Evolutionary conservation across 495 filamentous ascomycete species (phyloP).

Genomic region (Penicillium herquei): DNA sequence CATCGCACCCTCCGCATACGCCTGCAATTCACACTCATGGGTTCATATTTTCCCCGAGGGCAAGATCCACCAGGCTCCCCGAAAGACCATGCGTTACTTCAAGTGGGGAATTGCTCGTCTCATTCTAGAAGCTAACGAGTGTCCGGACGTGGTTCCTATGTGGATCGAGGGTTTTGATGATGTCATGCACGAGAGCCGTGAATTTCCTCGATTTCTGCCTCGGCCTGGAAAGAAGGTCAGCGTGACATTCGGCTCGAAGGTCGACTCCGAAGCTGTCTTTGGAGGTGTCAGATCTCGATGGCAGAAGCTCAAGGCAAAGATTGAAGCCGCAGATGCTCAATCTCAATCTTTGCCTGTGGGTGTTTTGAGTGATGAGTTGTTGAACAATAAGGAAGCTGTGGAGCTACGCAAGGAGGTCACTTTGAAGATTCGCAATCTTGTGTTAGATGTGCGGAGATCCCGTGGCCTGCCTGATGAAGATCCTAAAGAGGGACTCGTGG

Average conservation of each 20-base stretch:
- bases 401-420: conserved; percentile 81
- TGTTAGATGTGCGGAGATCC: conserved; percentile 69
- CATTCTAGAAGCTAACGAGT: conserved; percentile 80
- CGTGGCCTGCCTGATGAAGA: conserved; percentile 80
- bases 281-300: conserved; percentile 68
- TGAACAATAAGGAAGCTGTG: conserved; percentile 69
- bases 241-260: conserved; percentile 66
- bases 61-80: conserved; percentile 81
- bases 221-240: conserved; percentile 66
- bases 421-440: conserved; percentile 69
- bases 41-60: conserved; percentile 96
- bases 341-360: conserved; percentile 48
- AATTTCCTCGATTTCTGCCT: conserved; percentile 79
- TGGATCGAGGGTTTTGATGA: conserved; percentile 86
- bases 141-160: conserved; percentile 86
- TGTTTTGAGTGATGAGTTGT: conserved; percentile 67
- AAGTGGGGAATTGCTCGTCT: conserved; percentile 92
- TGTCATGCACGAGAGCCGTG: conserved; percentile 78
- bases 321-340: conserved; percentile 31
- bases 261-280: conserved; percentile 49
- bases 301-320: conserved; percentile 57
- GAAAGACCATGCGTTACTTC: conserved; percentile 86
- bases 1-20: conserved; percentile 57
- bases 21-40: conserved; percentile 67
- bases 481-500: conserved; percentile 59